Base-by-base conservation (phyloP, 176 grass and related monocot genomes). In the Rhipidocladum racemiflorum region DNA sequence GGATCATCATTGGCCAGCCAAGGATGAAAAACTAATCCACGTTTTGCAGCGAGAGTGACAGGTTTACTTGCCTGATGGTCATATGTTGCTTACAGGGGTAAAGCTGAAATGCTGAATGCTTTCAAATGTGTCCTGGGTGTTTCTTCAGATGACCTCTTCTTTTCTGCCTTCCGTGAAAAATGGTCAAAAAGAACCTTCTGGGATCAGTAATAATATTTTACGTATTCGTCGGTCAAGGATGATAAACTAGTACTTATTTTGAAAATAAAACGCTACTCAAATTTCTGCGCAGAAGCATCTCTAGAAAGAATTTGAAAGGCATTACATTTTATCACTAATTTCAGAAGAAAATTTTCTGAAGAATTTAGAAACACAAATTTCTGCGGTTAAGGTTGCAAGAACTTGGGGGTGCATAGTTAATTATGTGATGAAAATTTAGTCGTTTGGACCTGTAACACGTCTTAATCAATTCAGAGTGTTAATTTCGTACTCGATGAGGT, bases 111-210 rank as follows among this genome's bases (percentile, higher is more conserved):
- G 28, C 2, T 68, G 0, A 12, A 9, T 9, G 4, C 36, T 14
- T 72, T 61, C 13, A 61, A 27, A 73, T 63, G 12, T 30, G 27
- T 68, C 51, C 39, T 46, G 16, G 55, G 57, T 64, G 49, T 68
- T 61, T 77, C 39, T 45, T 77, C 54, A 51, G 59, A 46, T 77
- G 59, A 25, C 62, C 32, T 34, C 32, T 34, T 34, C 32, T 51
- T 51, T 39, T 60, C 1, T 44, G 3, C 25, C 55, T 44, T 61
- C 5, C 32, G 9, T 27, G 27, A 32, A 54, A 84, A 67, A 76
- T 57, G 36, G 72, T 65, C 25, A 76, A 84, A 44, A 67, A 8
- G 70, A 75, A 83, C 23, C 10, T 55, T 66, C 11, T 67, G 4
- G 4, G 45, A 18, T 39, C 4, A 32, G 72, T 18, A 57, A 65